A percentile compares a stretch with the other conserved stretches of the same genome.
phyloP scores from a whole-genome alignment of 345 rosid species.

The Arabis alpina region DNA sequence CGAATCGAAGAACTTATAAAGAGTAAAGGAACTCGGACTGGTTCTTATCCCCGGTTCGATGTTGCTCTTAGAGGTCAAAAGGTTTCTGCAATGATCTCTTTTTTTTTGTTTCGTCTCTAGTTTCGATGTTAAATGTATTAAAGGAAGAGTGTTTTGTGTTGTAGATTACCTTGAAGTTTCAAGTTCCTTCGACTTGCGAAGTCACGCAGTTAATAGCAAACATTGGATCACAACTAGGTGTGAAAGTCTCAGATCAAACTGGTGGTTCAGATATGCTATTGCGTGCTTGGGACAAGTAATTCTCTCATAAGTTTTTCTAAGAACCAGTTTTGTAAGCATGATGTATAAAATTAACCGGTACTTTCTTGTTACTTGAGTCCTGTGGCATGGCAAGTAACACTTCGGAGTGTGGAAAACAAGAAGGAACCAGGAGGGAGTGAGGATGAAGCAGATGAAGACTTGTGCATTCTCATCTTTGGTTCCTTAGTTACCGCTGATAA shows the following conservation, averaged over 20 bases:
- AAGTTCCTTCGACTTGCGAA: constrained; percentile 76
- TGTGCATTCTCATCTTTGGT: constrained; percentile 77
- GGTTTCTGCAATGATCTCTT: constrained; percentile 48
- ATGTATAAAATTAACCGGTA: constrained; percentile 5
- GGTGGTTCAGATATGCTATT: constrained; percentile 80
- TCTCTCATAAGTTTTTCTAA: not conserved
- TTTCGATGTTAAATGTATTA: not conserved
- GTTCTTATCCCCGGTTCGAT: constrained; percentile 71
- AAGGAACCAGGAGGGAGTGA: constrained; percentile 46
- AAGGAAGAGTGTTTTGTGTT: constrained; percentile 20
- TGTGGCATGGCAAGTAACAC: constrained; percentile 89
- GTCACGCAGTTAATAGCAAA: constrained; percentile 73
- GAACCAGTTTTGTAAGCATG: not conserved
- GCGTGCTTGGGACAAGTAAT: constrained; percentile 95
- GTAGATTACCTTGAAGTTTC: constrained; percentile 83
- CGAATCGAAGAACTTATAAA: constrained; percentile 65
- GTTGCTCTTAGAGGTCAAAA: constrained; percentile 89
- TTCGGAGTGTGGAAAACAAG: constrained; percentile 55
- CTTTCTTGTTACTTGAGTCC: constrained; percentile 58
- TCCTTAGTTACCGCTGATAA: constrained; percentile 77
- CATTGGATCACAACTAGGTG: constrained; percentile 79
- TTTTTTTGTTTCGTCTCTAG: not conserved
- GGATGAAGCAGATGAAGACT: constrained; percentile 52
- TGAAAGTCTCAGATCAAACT: constrained; percentile 65
- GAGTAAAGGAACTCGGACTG: constrained; percentile 57